Base-by-base conservation (phyloP, 202 grass and related monocot species). In the Panicum virgatum region DNA sequence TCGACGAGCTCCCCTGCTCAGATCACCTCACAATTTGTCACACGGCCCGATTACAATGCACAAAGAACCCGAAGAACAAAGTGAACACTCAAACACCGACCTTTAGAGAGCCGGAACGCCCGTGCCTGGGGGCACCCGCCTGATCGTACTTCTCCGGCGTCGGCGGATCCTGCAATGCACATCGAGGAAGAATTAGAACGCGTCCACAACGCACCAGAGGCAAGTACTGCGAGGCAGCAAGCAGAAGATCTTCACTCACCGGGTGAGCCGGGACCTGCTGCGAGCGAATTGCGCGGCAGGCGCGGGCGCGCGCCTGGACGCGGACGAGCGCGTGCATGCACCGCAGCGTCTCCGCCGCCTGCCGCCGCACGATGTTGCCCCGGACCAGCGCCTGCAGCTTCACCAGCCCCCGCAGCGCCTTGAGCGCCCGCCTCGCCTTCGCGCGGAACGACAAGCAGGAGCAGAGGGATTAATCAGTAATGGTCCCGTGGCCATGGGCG, bases 271-370 rank as follows among this genome's bases (percentile, higher is more conserved):
- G 16, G n/a, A 9, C 75, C 25, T 75, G 80, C 32, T 85, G 81
- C 11, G 85, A 90, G 32, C 86, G 91, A 79, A 86, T 84, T 10
- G 82, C 86, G 6, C 94, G 94, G 36, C 70, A 90, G 0, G 91
- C 89, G 20, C 96, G 90, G 6, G 96, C 87, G 14, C 93, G 85
- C 27, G 89, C 76, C 83, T 99, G 97, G 61, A 96, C 97, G 78
- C 93, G 84, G 30, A 92, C 93, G 83, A 99, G 75, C 16, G 93
- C 93, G 30, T 96, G 87, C 97, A 99, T 99, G 86, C 97, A 94
- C 53, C 97, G 85, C n/a, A 99, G 81, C 47, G 97, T 96, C 93
- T 99, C 97, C 8, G 93, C 97, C 22, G 93, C 93, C 86, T 99
- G 91, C 75, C 89, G 87, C 71, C 93, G 87, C 1, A 99, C 93